These are phyloP conservation scores for Solanum aculeatissimum DNA, from an alignment of 305 asterid genomes.

Conservation along the genomic window DNA sequence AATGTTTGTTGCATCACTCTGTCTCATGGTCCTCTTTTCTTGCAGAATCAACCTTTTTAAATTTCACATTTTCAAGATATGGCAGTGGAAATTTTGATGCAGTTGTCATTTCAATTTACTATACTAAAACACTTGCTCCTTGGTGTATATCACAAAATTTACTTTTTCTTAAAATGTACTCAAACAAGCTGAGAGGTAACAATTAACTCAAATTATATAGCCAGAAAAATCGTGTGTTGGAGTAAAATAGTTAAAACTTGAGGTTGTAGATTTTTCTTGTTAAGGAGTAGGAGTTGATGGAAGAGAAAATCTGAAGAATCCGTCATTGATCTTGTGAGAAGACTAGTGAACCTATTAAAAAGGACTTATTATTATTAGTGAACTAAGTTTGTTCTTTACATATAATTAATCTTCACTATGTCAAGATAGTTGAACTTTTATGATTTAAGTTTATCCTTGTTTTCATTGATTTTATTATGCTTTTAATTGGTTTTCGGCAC, in stretches of 20 bases:
- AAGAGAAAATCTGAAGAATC: background rate
- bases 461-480: background rate
- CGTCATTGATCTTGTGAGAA: background rate
- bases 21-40: background rate
- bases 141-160: background rate
- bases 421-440: background rate
- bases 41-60: background rate
- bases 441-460: background rate
- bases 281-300: background rate
- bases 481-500: background rate
- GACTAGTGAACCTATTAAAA: background rate
- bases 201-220: background rate
- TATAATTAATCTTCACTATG: background rate
- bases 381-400: background rate
- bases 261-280: background rate
- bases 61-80: background rate
- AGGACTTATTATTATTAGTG: background rate
- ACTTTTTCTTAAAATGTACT: background rate
- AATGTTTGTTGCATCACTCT: background rate
- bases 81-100: background rate
- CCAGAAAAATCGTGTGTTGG: background rate
- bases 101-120: background rate
- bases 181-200: background rate
- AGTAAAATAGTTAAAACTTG: background rate
- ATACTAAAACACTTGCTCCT: background rate